Base-by-base conservation (phyloP, 352 stramenopile species). In the Phytopythium montanum region DNA sequence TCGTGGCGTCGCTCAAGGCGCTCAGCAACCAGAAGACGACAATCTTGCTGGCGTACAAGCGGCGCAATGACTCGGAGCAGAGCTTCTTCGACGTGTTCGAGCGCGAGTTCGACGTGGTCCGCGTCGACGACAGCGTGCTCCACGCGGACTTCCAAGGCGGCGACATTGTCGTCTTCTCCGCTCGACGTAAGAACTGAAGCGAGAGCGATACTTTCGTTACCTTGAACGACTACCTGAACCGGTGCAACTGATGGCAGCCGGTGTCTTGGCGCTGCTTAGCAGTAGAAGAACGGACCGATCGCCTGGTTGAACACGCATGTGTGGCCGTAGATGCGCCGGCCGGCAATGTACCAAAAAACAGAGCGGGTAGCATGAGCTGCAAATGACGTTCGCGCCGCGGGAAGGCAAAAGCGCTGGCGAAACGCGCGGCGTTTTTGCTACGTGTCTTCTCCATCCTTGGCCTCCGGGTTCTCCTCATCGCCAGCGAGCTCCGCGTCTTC, bases 21-120 rank as follows among this genome's bases (percentile, higher is more conserved):
- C 60, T 94, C 19, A 68, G 70, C 31, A 59, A 63, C 3, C 42
- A 64, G 3, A 29, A 73, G 1, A 91, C 82, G 19, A 50, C 85
- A 39, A 59, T 91, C 14, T 26, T 94, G 19, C 73, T 94, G 44
- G 81, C 82, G 8, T 94, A 92, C 74, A 94, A 94, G 68, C 76
- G 69, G 29, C 82, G 85, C 16, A 72, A 90, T 54, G 75, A 71
- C 38, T 85, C 75, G 21, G 85, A 94, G 58, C 59, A 72, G 14
- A 60, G 59, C 19, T 94, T 94, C 56, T 94, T 94, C 50, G 54
- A 74, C 19, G 56, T 53, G 8, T 79, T 92, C 13, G 61, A 81
- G 31, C 31, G 67, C 7, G 44, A 71, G 5, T 94, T 94, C 44
- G 62, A 74, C 10, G 67, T 89, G 14, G 56, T 66, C 21, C 66